Evolutionary conservation across 2,329 filamentous ascomycete genomes (phyloP).

Genomic region (Ophiostoma quercus): DNA sequence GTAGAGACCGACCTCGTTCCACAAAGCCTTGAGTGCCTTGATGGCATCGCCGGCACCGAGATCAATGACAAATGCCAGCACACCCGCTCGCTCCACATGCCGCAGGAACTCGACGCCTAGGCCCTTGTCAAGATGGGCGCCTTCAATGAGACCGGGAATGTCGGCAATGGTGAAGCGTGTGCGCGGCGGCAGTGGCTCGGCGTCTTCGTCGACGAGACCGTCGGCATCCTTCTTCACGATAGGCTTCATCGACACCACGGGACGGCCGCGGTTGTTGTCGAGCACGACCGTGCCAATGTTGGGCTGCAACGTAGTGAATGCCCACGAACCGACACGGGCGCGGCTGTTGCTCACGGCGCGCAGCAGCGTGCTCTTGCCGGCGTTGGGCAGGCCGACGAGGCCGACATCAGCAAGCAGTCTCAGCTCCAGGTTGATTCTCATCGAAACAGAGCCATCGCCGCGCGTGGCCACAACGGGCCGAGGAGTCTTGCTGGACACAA

Average conservation of each 20-base stretch:
- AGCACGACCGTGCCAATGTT: constrained; percentile 91
- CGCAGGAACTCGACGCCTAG: constrained; percentile 87
- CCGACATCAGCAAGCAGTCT: constrained; percentile 95
- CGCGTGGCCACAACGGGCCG: constrained; percentile 84
- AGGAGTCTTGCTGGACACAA: constrained; percentile 67
- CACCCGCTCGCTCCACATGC: constrained; percentile 87
- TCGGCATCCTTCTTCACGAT: constrained; percentile 32
- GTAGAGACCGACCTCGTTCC: constrained; percentile 87
- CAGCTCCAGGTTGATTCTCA: constrained; percentile 81
- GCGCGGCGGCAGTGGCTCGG: constrained; percentile 45
- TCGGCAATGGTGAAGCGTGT: constrained; percentile 90
- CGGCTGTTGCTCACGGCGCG: constrained; percentile 83
- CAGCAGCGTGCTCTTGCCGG: constrained; percentile 89
- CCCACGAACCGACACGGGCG: constrained; percentile 88
- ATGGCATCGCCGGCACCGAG: constrained; percentile 75
- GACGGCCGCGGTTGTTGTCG: constrained; percentile 76
- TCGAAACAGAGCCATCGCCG: constrained; percentile 70
- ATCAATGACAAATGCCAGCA: constrained; percentile 91
- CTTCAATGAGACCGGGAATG: constrained; percentile 88
- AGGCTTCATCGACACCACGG: constrained; percentile 38
- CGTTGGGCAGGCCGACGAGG: constrained; percentile 89
- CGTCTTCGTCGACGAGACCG: constrained; percentile 35
- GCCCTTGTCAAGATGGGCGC: constrained; percentile 85
- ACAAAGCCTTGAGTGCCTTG: constrained; percentile 70
- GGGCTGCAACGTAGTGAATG: constrained; percentile 90